A percentile compares a stretch with the other conserved stretches of the same genome.
phyloP scores from a whole-genome alignment of 768 basidiomycete genomes.

The Naganishia antarctica region DNA sequence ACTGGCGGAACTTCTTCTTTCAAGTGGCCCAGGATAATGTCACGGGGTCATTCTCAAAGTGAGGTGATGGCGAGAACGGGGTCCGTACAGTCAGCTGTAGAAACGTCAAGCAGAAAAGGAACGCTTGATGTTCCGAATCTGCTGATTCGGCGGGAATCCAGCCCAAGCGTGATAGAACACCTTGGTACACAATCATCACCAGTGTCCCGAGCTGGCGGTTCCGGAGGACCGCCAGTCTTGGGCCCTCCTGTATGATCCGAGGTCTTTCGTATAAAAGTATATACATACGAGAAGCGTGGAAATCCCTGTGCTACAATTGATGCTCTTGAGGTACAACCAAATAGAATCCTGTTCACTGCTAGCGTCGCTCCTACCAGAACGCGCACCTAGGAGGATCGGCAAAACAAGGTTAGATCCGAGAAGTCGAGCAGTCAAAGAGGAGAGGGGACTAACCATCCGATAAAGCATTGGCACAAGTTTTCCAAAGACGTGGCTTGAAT shows the following conservation, averaged over 20 bases:
- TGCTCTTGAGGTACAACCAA: background rate
- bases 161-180: conserved; percentile 15
- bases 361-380: conserved; percentile 52
- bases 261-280: too few species aligned
- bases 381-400: conserved; percentile 48
- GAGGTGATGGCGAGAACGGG: conserved; percentile 7
- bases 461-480: conserved; percentile 94
- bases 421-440: background rate
- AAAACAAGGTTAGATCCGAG: background rate
- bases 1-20: background rate
- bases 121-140: background rate
- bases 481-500: conserved; percentile 87
- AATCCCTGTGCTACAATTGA: background rate
- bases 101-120: background rate
- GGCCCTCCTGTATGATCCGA: conserved; percentile 4
- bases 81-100: background rate
- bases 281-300: too few species aligned
- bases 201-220: too few species aligned
- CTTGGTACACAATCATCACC: too few species aligned
- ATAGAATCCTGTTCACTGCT: background rate
- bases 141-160: conserved; percentile 8
- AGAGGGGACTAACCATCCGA: conserved; percentile 66
- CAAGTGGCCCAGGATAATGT: background rate
- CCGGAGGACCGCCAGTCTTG: conserved; percentile 5
- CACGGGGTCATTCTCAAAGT: conserved; percentile 4